A percentile compares a stretch with the other conserved stretches of the same genome.
These are phyloP conservation scores for Clausena lansium DNA, from an alignment of 345 rosid genomes.

Conservation along the genomic window DNA sequence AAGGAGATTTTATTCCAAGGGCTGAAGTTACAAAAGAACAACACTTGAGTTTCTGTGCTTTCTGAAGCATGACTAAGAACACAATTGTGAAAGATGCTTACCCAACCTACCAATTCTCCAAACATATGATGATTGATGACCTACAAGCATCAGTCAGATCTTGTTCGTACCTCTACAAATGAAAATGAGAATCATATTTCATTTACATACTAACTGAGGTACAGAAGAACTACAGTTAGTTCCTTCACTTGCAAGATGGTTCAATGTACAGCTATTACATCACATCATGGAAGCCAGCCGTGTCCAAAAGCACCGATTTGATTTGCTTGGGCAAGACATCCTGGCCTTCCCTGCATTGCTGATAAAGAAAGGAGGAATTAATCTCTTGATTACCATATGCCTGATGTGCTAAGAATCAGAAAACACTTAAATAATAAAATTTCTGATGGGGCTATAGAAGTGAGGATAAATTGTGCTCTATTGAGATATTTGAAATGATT, in stretches of 20 bases:
- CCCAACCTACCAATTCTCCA: not conserved
- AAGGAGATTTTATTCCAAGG: slow-evolving; percentile 10
- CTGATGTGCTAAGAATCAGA: not conserved
- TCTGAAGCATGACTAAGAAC: not conserved
- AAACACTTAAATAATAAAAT: not conserved
- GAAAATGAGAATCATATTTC: slow-evolving; percentile 10
- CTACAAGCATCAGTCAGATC: slow-evolving; percentile 4
- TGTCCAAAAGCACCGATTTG: slow-evolving; percentile 85
- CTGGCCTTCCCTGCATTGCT: slow-evolving; percentile 93
- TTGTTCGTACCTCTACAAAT: not conserved
- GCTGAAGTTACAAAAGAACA: slow-evolving; percentile 14
- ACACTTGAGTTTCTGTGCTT: slow-evolving; percentile 10
- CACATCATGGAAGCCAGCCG: slow-evolving; percentile 70
- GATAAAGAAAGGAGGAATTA: slow-evolving; percentile 22
- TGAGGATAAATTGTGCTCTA: not conserved
- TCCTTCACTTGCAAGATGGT: slow-evolving; percentile 4
- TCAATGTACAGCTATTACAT: slow-evolving; percentile 24
- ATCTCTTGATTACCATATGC: slow-evolving; percentile 6
- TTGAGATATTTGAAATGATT: not conserved
- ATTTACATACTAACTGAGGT: slow-evolving; percentile 23
- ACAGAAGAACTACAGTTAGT: slow-evolving; percentile 25
- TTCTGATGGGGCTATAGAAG: not conserved
- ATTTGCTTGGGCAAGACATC: slow-evolving; percentile 84
- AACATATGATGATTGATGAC: not conserved
- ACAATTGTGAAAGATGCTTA: slow-evolving; percentile 15